A percentile compares a stretch with the other conserved stretches of the same genome.
phyloP scores from a whole-genome alignment of 768 basidiomycete species.

The Xanthoconium stramineum region DNA sequence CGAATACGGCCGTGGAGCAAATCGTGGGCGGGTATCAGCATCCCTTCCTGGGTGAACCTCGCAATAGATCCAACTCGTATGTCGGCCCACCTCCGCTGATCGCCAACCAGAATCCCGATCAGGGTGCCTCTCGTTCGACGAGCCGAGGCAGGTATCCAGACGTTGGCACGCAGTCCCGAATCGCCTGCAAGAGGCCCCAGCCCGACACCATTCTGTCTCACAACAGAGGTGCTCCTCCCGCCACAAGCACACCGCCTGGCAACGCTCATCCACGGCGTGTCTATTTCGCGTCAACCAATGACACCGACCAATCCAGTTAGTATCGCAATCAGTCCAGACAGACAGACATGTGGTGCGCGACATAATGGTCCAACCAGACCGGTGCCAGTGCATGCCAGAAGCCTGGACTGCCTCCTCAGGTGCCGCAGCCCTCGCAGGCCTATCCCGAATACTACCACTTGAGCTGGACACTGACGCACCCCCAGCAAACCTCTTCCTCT shows the following conservation, averaged over 20 bases:
- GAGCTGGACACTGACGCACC: constrained; percentile 32
- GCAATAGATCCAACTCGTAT: constrained; percentile 53
- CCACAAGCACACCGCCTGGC: background rate
- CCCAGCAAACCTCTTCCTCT: too few species aligned
- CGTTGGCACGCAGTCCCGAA: constrained; percentile 73
- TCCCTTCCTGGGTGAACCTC: constrained; percentile 80
- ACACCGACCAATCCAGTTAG: constrained; percentile 78
- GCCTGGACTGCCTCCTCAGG: background rate
- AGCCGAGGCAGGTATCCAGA: constrained; percentile 73
- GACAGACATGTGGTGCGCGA: constrained; percentile 81
- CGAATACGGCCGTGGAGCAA: constrained; percentile 61
- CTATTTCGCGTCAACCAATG: constrained; percentile 45
- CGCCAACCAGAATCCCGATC: constrained; percentile 26
- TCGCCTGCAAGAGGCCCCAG: constrained; percentile 43
- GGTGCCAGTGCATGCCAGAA: constrained; percentile 6
- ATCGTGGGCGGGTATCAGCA: constrained; percentile 77
- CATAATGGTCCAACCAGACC: constrained; percentile 50
- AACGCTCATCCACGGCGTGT: constrained; percentile 15
- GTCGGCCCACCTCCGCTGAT: constrained; percentile 31
- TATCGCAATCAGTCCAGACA: constrained; percentile 76
- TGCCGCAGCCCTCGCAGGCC: constrained; percentile 16
- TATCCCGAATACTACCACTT: constrained; percentile 20
- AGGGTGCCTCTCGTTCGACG: constrained; percentile 47
- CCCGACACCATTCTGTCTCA: constrained; percentile 16
- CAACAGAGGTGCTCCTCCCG: constrained; percentile 6